These are phyloP conservation scores for Oryza nivara DNA, from an alignment of 176 grass and related monocot species.

Conservation along the genomic window DNA sequence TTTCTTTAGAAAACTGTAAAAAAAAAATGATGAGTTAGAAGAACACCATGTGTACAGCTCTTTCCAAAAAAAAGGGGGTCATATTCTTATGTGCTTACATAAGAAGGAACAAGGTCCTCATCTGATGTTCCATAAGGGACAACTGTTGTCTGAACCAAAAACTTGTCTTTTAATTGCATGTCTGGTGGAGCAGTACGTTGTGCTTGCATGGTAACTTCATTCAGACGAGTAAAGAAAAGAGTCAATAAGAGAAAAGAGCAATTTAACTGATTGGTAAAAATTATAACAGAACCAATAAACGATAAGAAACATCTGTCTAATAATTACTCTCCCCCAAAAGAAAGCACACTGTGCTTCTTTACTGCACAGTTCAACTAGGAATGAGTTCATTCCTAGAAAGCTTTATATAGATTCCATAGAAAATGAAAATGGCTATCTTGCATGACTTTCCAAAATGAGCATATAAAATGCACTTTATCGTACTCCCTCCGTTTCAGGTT, in stretches of 20 bases:
- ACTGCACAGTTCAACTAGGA: constrained; percentile 6
- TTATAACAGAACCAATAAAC: constrained; percentile 30
- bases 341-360: not conserved
- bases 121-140: constrained; percentile 87
- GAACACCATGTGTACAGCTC: not conserved
- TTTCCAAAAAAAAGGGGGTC: not conserved
- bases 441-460: not conserved
- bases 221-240: constrained; percentile 28
- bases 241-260: constrained; percentile 24
- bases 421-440: not conserved
- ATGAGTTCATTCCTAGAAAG: constrained; percentile 15
- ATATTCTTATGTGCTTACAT: constrained; percentile 68
- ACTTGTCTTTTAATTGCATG: constrained; percentile 99
- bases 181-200: constrained; percentile 77
- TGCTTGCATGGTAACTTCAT: constrained; percentile 96
- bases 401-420: constrained; percentile 9
- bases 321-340: constrained; percentile 25
- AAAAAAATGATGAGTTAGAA: constrained; percentile 33
- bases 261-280: constrained; percentile 4
- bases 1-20: constrained; percentile 94
- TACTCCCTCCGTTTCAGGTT: too few relatives aligned
- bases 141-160: constrained; percentile 87
- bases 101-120: constrained; percentile 73
- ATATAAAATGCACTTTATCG: not conserved
- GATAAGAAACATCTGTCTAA: constrained; percentile 1